phyloP scores from a whole-genome alignment of 2,329 filamentous ascomycete genomes.

The Colletotrichum horii region DNA sequence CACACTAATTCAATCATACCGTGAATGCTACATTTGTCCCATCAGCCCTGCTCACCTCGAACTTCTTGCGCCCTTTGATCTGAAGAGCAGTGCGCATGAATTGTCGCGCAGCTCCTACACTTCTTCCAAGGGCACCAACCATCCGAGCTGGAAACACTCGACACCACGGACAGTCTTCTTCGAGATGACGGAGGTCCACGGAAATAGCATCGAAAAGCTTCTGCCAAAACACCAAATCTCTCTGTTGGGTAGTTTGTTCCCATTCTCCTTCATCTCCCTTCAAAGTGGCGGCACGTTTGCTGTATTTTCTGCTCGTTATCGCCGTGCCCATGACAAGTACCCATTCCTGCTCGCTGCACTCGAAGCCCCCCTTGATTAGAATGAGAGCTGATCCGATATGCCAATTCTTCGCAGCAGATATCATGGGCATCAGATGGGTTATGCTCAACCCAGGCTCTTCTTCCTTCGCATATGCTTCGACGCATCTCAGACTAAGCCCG shows the following conservation, averaged over 20 bases:
- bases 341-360: not conserved
- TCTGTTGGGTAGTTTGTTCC: not conserved
- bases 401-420: not conserved
- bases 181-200: not conserved
- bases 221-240: not conserved
- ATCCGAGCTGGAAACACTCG: not conserved
- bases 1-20: not conserved
- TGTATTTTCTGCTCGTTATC: not conserved
- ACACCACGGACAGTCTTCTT: not conserved
- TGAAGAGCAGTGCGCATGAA: not conserved
- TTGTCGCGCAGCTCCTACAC: not conserved
- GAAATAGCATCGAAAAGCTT: not conserved
- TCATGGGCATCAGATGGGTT: not conserved
- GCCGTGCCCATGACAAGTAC: not conserved
- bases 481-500: not conserved
- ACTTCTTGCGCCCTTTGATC: not conserved
- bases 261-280: not conserved
- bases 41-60: fast-evolving
- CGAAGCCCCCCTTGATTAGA: not conserved
- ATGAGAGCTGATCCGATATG: not conserved
- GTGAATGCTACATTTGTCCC: not conserved
- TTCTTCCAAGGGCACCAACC: not conserved
- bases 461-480: not conserved
- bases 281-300: too few species aligned
- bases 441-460: not conserved